phyloP scores from a whole-genome alignment of 129 eudicot genomes.

The Pittosporum tobira region DNA sequence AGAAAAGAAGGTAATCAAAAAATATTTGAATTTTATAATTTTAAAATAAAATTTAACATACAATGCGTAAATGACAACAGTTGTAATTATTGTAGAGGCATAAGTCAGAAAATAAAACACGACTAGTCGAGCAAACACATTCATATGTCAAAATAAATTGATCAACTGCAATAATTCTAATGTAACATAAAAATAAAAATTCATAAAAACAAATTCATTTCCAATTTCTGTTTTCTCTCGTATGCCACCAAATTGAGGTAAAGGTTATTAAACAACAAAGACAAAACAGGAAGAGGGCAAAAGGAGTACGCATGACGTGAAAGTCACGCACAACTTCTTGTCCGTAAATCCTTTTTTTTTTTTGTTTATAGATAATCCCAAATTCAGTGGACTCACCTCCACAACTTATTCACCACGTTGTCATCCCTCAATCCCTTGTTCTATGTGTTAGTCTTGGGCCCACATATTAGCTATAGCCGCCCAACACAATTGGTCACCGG shows the following conservation, averaged over 20 bases:
- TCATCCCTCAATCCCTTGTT: slow-evolving; percentile 21
- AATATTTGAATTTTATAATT: too few relatives aligned
- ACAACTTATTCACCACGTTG: slow-evolving; percentile 46
- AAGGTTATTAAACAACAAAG: not conserved
- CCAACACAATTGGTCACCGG: slow-evolving; percentile 19
- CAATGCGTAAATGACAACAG: too few relatives aligned
- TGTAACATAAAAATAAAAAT: too few relatives aligned
- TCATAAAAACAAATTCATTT: not conserved
- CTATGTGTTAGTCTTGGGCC: too few relatives aligned
- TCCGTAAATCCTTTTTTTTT: slow-evolving; percentile 7
- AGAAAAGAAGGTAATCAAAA: too few relatives aligned
- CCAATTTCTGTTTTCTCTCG: not conserved
- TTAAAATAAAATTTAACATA: too few relatives aligned
- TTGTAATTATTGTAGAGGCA: too few relatives aligned
- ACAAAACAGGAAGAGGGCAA: slow-evolving; percentile 5
- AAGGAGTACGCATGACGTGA: slow-evolving; percentile 18
- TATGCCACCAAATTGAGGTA: not conserved
- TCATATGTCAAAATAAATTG: too few relatives aligned
- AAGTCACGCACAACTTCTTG: slow-evolving; percentile 19
- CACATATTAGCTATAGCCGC: too few relatives aligned
- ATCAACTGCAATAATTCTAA: too few relatives aligned
- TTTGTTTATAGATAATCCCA: not conserved
- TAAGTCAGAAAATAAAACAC: too few relatives aligned
- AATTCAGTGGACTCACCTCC: slow-evolving; percentile 11
- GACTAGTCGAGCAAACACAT: too few relatives aligned